These are phyloP conservation scores for Schizosaccharomyces cryophilus DNA, from an alignment of 805 yeast genomes.

Conservation along the genomic window DNA sequence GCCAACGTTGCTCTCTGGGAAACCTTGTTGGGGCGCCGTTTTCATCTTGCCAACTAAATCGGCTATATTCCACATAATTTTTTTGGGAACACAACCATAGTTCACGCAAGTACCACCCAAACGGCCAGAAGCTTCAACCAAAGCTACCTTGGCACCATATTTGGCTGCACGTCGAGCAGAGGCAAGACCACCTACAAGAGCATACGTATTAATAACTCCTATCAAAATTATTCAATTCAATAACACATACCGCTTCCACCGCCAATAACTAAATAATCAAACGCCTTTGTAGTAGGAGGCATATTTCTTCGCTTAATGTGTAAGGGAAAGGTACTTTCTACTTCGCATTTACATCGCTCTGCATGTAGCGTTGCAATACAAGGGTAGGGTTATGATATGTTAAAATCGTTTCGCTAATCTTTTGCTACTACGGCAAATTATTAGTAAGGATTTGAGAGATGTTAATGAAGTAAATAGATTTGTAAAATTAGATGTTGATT, in stretches of 20 bases:
- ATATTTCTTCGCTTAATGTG: background rate
- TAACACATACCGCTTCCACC: slow-evolving; percentile 39
- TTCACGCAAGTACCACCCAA: slow-evolving; percentile 98
- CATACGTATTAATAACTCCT: background rate
- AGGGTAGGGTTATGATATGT: too few species aligned
- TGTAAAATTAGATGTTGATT: too few species aligned
- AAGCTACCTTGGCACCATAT: slow-evolving; percentile 67
- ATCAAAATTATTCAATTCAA: background rate
- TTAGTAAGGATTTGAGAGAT: too few species aligned
- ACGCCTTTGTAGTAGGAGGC: slow-evolving; percentile 40
- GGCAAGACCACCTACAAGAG: slow-evolving; percentile 77
- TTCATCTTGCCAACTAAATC: slow-evolving; percentile 56
- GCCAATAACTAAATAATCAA: slow-evolving; percentile 83
- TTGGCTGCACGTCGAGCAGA: slow-evolving; percentile 84
- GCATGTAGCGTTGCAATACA: too few species aligned
- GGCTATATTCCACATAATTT: slow-evolving; percentile 95
- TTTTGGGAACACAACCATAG: slow-evolving; percentile 97
- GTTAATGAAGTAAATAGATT: too few species aligned
- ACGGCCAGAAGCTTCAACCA: slow-evolving; percentile 47
- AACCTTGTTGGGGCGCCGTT: slow-evolving; percentile 66
- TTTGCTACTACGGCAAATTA: too few species aligned
- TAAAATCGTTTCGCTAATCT: too few species aligned
- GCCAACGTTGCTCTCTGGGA: slow-evolving; percentile 31
- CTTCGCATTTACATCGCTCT: background rate
- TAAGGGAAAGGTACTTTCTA: background rate